Percentiles rank a stretch among this genome's conserved stretches.
Conservation (phyloP, 2,329 filamentous ascomycete species). For the Proliferodiscus dingleyae region DNA sequence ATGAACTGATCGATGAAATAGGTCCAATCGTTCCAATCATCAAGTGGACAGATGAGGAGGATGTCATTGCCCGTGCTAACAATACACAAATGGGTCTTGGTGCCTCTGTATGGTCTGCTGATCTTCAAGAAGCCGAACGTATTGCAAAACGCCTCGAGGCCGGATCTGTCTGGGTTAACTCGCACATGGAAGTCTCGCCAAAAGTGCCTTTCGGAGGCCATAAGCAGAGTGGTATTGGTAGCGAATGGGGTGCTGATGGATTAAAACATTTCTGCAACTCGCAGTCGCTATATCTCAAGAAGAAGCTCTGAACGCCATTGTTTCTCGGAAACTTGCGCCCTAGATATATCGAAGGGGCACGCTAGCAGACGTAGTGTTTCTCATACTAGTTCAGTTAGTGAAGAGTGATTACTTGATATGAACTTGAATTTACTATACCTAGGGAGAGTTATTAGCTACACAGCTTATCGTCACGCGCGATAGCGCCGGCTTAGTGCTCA, state of each 20-base stretch:
- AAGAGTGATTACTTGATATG: no score
- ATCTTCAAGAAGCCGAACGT: slow-evolving; percentile 44
- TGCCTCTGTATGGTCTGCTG: slow-evolving; percentile 52
- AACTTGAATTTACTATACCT: no score
- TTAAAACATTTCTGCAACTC: slow-evolving; percentile 14
- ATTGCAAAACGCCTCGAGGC: slow-evolving; percentile 51
- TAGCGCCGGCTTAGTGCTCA: no score
- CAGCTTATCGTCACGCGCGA: no score
- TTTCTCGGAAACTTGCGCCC: no score
- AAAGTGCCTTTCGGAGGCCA: slow-evolving; percentile 34
- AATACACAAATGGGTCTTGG: slow-evolving; percentile 47
- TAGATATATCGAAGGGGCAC: no score
- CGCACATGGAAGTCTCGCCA: slow-evolving; percentile 41
- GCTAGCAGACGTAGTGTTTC: no score
- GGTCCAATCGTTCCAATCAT: slow-evolving; percentile 59
- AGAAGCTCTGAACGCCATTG: no score
- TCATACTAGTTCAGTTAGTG: no score
- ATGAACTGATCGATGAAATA: no score
- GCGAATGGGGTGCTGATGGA: slow-evolving; percentile 27
- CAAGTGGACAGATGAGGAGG: slow-evolving; percentile 55
- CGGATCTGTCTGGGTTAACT: slow-evolving; percentile 58
- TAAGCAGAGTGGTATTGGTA: slow-evolving; percentile 32
- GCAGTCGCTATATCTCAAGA: neutral
- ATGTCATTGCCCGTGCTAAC: slow-evolving; percentile 53
- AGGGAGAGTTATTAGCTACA: no score